These are phyloP conservation scores for Coemansia sp. DNA, from an alignment of 192 early-diverging fungal species.

Conservation along the genomic window DNA sequence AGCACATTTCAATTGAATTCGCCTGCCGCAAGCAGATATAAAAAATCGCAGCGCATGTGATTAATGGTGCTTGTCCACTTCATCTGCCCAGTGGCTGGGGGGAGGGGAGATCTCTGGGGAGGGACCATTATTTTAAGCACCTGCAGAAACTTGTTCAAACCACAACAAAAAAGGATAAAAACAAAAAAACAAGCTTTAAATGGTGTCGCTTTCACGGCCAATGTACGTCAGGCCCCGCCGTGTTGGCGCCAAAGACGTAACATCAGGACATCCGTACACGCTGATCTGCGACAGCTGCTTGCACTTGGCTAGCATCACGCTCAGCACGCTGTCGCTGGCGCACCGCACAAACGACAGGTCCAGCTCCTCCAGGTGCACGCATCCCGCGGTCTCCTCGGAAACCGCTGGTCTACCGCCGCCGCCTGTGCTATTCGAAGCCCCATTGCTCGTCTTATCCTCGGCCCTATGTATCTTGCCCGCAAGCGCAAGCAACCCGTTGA, in stretches of 20 bases:
- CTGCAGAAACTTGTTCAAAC: background rate
- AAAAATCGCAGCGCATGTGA: background rate
- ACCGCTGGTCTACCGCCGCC: constrained; percentile 9
- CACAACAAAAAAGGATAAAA: background rate
- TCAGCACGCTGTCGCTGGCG: constrained; percentile 69
- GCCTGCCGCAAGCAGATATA: background rate
- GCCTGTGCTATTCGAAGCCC: background rate
- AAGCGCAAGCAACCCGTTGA: constrained; percentile 55
- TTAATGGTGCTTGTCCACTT: background rate
- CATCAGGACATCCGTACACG: constrained; percentile 74
- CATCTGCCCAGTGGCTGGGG: background rate
- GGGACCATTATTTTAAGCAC: background rate
- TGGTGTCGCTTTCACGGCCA: constrained; percentile 61
- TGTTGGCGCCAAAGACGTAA: constrained; percentile 56
- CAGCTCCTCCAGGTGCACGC: constrained; percentile 56
- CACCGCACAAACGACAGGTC: constrained; percentile 78
- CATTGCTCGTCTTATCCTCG: background rate
- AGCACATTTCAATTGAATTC: background rate
- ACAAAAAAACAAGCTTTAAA: constrained; percentile 12
- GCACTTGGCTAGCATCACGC: constrained; percentile 56
- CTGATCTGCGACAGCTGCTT: constrained; percentile 54
- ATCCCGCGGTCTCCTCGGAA: constrained; percentile 28
- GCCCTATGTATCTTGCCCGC: constrained; percentile 31
- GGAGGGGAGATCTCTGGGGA: background rate
- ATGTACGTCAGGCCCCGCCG: constrained; percentile 56